Base-by-base conservation (phyloP, 169 alveolate species). In the Plasmodium coatneyi region DNA sequence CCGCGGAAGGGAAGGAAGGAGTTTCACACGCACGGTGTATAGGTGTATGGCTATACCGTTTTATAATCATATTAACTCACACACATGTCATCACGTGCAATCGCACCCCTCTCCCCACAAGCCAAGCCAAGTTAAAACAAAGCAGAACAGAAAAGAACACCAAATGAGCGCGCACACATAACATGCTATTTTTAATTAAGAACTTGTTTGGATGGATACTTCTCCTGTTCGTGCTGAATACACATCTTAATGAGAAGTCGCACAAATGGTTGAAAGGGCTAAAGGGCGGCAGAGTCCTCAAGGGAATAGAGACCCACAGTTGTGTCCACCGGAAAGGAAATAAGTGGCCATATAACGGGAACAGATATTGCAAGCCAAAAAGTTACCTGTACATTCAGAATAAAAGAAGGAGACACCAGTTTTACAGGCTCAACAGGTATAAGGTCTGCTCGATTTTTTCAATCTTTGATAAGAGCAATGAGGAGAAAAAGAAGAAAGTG, bases 171-270 rank as follows among this genome's bases (percentile, higher is more conserved):
- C 52, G 43, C 36, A 41, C 71, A 19, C 36, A 78, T 36, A 84
- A 71, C 84, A 84, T 84, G 92, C 25, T 30, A 84, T 84, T 46
- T 71, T 84, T 46, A 34, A 83, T 83, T 32, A 66, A 39, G 52
- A 83, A 70, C 46, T 9, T 19, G 28, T 5, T 25, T 83, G 19
- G 52, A 70, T n/a, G 49, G 36, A 16, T 43, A 39, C 76, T 70
- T 30, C 28, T 83, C 56, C 36, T 84, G 25, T 49, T 71, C n/a
- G 10, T 84, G 76, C 36, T 84, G 36, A 87, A 34, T 39, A 36
- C 14, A 14, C 70, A 66, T 60, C n/a, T 60, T 36, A n/a, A 19
- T 36, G 30, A 22, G 9, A 4, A 6, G 16, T 72, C 41, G n/a
- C 36, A 25, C 46, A 46, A 25, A 76, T 52, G 93, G 14, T n/a